A percentile compares a stretch with the other conserved stretches of the same genome.
phyloP scores from a whole-genome alignment of 2,329 filamentous ascomycete genomes.

The Dactylellina cionopaga region DNA sequence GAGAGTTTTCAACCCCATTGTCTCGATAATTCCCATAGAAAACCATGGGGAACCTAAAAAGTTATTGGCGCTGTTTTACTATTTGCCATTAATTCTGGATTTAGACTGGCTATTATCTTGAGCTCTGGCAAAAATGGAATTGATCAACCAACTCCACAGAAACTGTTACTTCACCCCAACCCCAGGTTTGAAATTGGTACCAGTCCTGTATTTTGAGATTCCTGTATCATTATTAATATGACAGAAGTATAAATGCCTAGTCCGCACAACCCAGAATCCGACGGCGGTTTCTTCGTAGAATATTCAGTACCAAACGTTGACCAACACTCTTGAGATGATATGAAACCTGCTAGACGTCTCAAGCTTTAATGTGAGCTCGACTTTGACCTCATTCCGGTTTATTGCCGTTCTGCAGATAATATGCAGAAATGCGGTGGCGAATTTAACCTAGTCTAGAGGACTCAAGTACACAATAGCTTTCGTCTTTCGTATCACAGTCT shows the following conservation, averaged over 20 bases:
- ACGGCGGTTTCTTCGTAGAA: conserved; percentile 14
- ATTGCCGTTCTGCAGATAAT: no score
- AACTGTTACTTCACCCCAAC: not conserved
- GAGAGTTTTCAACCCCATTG: conserved; percentile 20
- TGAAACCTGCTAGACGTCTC: conserved; percentile 23
- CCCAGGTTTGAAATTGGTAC: not conserved
- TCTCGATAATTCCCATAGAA: not conserved
- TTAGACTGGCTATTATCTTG: not conserved
- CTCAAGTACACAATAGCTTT: no score
- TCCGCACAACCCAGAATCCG: conserved; percentile 20
- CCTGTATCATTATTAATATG: not conserved
- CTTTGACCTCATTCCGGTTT: not conserved
- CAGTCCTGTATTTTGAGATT: not conserved
- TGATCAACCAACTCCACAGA: not conserved
- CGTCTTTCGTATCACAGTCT: no score
- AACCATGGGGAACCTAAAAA: not conserved
- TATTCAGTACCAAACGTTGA: no score
- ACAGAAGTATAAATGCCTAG: no score
- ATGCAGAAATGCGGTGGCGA: no score
- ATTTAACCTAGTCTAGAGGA: no score
- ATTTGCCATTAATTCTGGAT: not conserved
- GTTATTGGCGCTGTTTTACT: not conserved
- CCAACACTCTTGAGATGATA: conserved; percentile 9
- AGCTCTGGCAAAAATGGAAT: not conserved
- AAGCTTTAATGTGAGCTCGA: not conserved